Percentiles rank a stretch among this genome's conserved stretches.
phyloP scores from a whole-genome alignment of 352 stramenopile genomes.

The Globisporangium megalacanthum region DNA sequence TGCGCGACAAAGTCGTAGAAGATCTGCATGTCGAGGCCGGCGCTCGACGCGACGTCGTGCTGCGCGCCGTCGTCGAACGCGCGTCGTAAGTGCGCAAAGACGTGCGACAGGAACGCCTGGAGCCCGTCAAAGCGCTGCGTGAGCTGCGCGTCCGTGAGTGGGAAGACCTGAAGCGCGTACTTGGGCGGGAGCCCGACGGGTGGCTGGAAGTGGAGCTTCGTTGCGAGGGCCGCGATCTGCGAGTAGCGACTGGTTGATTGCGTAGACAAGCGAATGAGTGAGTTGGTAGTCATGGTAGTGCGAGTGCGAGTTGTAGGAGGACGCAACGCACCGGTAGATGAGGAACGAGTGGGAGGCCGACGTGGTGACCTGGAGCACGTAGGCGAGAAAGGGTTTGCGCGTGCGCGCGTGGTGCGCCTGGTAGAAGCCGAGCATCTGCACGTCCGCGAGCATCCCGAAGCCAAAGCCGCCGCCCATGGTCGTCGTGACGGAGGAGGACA shows the following conservation, averaged over 20 bases:
- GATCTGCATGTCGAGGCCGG: slow-evolving; percentile 78
- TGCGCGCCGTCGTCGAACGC: slow-evolving; percentile 53
- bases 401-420: slow-evolving; percentile 46
- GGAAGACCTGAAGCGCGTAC: slow-evolving; percentile 77
- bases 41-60: slow-evolving; percentile 49
- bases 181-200: slow-evolving; percentile 67
- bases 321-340: slow-evolving; percentile 43
- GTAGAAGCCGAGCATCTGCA: slow-evolving; percentile 82
- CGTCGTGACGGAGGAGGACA: no score
- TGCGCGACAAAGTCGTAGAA: slow-evolving; percentile 72
- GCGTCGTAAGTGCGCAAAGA: slow-evolving; percentile 35
- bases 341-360: slow-evolving; percentile 43
- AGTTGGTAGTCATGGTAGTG: not conserved
- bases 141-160: slow-evolving; percentile 54
- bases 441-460: slow-evolving; percentile 58
- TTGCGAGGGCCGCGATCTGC: slow-evolving; percentile 54
- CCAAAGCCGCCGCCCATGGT: slow-evolving; percentile 39
- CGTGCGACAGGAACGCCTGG: slow-evolving; percentile 41
- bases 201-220: slow-evolving; percentile 65
- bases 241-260: slow-evolving; percentile 47
- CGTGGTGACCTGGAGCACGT: slow-evolving; percentile 61
- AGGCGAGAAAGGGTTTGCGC: slow-evolving; percentile 55
- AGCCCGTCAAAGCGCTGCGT: slow-evolving; percentile 66
- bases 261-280: not conserved
- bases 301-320: not conserved